A percentile compares a stretch with the other conserved stretches of the same genome.
phyloP scores from a whole-genome alignment of 2,329 filamentous ascomycete genomes.

The Hymenoscyphus albidus region DNA sequence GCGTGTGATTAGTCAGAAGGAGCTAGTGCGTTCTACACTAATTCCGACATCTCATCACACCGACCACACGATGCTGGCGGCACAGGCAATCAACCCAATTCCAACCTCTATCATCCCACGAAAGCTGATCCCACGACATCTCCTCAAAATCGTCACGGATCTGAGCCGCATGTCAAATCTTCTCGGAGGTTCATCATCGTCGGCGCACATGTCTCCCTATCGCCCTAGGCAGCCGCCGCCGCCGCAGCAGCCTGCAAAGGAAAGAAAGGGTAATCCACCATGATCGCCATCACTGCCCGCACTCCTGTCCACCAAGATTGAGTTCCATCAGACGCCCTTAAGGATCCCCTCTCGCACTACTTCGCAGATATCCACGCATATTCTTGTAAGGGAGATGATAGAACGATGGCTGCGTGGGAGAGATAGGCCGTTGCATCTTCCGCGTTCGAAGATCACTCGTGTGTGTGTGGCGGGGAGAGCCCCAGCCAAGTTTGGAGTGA shows the following conservation, averaged over 20 bases:
- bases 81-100: background rate
- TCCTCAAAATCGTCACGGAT: background rate
- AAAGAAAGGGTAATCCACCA: background rate
- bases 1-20: no score
- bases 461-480: background rate
- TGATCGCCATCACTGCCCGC: constrained; percentile 1
- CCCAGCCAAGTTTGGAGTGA: background rate
- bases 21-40: background rate
- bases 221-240: background rate
- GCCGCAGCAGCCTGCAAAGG: background rate
- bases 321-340: background rate
- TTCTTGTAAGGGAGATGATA: background rate
- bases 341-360: background rate
- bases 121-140: background rate
- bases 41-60: background rate
- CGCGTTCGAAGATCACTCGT: background rate
- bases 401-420: background rate
- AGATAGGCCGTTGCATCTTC: background rate
- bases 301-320: background rate
- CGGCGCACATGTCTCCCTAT: background rate
- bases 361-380: background rate
- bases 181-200: background rate
- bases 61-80: background rate
- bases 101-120: background rate
- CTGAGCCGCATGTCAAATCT: background rate